Evolutionary conservation across 2,329 filamentous ascomycete genomes (phyloP), one percentile per base, ranked within the genome.

Genomic region (Botrytis pseudocinerea): DNA sequence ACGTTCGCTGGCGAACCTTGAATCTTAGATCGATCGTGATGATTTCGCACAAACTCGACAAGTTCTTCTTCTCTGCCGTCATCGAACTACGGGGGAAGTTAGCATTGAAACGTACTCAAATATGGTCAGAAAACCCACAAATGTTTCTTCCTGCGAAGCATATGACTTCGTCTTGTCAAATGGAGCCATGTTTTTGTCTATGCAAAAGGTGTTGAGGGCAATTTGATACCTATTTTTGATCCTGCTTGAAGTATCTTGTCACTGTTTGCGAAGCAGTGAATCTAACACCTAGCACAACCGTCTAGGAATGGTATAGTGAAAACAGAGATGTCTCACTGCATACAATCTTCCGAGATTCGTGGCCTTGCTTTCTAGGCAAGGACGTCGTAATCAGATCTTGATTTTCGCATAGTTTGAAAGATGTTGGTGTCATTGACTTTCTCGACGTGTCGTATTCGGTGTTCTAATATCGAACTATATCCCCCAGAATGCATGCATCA

Each of bases 21-120:
- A 72, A 94, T 86, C 69, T 89, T 83, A 4, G 91, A 87, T 42
- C 93, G 82, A 74, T 91, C 84, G 1, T 88, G 85, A 54, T 89
- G 88, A 71, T 82, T 83, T 80, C 91, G 91, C 72, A 95, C 84
- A 79, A 88, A 93, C 75, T 92, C 88, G 8, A 95, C 84, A 7
- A 95, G 86, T 77, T 92, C 90, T 73, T 91, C 88, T 80, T 95
- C 93, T 35, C 92, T 88, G 28, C 92, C 92, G 80, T 94, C 92
- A 76, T 93, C 88, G 75, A 87, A 88, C 84, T 87, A 73, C 18
- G 22, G 51, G 22, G 7, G 12, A 35, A 38, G 25, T 54, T 38
- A 71, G 38, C 22, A 59, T 46, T 71, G 62, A 59, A 42, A 9
- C 40, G 18, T 5, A 59, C 48, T 71, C 16, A 35, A 46, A 32